These are phyloP conservation scores for Malus hybrid DNA, from an alignment of 331 rosid genomes.

Conservation along the genomic window DNA sequence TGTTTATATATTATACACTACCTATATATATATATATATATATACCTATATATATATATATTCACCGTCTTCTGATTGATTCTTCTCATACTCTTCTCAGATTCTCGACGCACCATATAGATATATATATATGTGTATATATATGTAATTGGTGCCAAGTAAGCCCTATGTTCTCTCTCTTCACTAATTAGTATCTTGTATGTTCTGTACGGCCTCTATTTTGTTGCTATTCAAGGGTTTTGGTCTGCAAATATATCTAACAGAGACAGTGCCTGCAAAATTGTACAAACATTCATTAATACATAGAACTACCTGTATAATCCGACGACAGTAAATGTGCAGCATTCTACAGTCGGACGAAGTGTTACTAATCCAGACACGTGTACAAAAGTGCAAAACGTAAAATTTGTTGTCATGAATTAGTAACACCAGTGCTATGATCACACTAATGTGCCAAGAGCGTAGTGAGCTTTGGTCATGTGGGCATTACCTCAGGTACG, in stretches of 20 bases:
- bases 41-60: neutral
- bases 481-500: constrained; percentile 62
- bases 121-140: neutral
- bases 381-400: too few relatives aligned
- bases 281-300: neutral
- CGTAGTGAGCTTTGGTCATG: neutral
- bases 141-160: neutral
- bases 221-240: constrained; percentile 20
- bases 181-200: constrained; percentile 15
- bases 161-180: constrained; percentile 1
- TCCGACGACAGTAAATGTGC: neutral
- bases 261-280: constrained; percentile 52
- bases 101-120: neutral
- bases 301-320: neutral
- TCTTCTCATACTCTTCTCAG: neutral
- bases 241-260: constrained; percentile 49
- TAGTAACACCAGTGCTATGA: neutral
- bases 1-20: neutral
- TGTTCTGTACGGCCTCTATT: neutral
- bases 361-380: neutral
- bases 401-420: neutral
- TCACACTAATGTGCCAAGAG: neutral
- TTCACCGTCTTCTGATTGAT: constrained; percentile 5
- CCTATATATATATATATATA: neutral
- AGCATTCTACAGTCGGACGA: too few relatives aligned